Percentiles rank a stretch among this genome's conserved stretches.
phyloP scores from a whole-genome alignment of 2,329 filamentous ascomycete genomes.

The Pyricularia grisea region DNA sequence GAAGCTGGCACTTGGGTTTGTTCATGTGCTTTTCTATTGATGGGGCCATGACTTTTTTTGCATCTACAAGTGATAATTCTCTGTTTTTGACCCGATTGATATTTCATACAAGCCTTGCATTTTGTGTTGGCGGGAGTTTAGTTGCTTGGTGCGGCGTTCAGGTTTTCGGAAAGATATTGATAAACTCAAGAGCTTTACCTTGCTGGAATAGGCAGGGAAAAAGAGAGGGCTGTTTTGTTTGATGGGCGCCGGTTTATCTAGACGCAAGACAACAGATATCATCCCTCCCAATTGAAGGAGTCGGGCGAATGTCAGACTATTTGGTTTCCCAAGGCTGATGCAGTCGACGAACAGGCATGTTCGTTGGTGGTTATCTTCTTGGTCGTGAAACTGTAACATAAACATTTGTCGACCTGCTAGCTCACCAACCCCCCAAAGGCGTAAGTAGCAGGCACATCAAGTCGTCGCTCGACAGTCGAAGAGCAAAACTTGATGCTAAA shows the following conservation, averaged over 20 bases:
- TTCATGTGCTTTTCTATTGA: too few relatives aligned
- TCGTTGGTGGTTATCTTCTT: too few relatives aligned
- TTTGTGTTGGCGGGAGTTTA: neutral
- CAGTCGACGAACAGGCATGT: neutral
- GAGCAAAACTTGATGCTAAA: too few relatives aligned
- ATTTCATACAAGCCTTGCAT: neutral
- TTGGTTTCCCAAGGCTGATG: neutral
- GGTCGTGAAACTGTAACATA: too few relatives aligned
- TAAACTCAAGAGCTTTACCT: neutral
- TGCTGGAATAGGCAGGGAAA: neutral
- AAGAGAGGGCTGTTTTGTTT: neutral
- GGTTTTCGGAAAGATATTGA: neutral
- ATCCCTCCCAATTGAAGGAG: neutral
- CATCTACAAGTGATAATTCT: neutral
- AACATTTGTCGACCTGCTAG: neutral
- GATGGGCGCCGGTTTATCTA: neutral
- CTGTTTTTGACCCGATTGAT: neutral
- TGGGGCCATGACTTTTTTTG: neutral
- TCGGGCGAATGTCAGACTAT: neutral
- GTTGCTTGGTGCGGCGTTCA: neutral
- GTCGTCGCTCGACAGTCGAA: too few relatives aligned
- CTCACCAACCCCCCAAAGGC: too few relatives aligned
- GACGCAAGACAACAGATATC: neutral
- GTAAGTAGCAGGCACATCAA: neutral
- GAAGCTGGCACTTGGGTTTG: too few relatives aligned